phyloP scores from a whole-genome alignment of 1,284 basidiomycete species.

The Cystobasidiaceae sp. region DNA sequence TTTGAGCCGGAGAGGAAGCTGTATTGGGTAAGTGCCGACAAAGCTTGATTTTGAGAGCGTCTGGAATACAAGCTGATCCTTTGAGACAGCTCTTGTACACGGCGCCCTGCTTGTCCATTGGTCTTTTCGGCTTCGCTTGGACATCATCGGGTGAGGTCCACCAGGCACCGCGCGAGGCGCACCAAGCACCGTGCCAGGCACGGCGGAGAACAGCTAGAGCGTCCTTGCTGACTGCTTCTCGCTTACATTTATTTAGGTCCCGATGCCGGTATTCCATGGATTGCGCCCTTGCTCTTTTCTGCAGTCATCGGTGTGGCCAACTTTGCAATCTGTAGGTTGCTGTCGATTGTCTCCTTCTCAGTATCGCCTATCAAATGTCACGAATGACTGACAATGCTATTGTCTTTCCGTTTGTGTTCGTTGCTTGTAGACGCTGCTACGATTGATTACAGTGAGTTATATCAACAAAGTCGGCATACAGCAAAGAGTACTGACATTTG shows the following conservation, averaged over 20 bases:
- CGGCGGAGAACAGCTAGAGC: no score
- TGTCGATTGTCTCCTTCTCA: background rate
- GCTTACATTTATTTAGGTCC: no score
- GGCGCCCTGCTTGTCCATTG: constrained; percentile 42
- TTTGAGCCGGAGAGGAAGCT: constrained; percentile 1
- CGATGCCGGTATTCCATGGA: constrained; percentile 46
- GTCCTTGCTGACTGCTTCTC: no score
- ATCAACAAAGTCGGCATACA: no score
- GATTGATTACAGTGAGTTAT: constrained; percentile 50
- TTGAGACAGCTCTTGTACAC: background rate
- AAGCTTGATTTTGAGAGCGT: no score
- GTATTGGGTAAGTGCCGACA: background rate
- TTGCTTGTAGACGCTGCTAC: constrained; percentile 46
- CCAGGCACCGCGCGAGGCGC: no score
- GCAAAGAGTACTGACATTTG: no score
- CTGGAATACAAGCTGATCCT: no score
- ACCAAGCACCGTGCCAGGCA: no score
- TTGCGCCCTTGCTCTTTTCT: constrained; percentile 49
- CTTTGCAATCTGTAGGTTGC: background rate
- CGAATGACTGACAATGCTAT: background rate
- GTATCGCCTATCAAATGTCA: background rate
- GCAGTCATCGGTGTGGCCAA: constrained; percentile 49
- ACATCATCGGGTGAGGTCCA: constrained; percentile 45
- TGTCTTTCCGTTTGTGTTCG: background rate
- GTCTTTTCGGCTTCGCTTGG: constrained; percentile 50